Percentiles rank a stretch among this genome's conserved stretches.
phyloP scores from a whole-genome alignment of 164 flowering plant species.

The Vitis vinifera region ASM3070453v1 NC_081822.1:80001-80500 shows the following conservation, averaged over 20 bases:
- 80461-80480: no score
- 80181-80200: no score
- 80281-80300: background rate
- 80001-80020: slow-evolving; percentile 40
- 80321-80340: background rate
- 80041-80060: slow-evolving; percentile 49
- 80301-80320: background rate
- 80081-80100: slow-evolving; percentile 64
- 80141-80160: background rate
- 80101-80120: background rate
- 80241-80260: no score
- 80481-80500: no score
- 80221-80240: no score
- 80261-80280: background rate
- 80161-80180: background rate
- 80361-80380: background rate
- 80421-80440: no score
- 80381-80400: background rate
- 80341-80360: background rate
- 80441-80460: no score
- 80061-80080: slow-evolving; percentile 56
- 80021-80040: slow-evolving; percentile 66
- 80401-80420: no score
- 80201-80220: no score
- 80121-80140: background rate